Percentiles rank a stretch among this genome's conserved stretches.
Evolutionary conservation across 768 basidiomycete species (phyloP).

Genomic region (Suillus placidus): DNA sequence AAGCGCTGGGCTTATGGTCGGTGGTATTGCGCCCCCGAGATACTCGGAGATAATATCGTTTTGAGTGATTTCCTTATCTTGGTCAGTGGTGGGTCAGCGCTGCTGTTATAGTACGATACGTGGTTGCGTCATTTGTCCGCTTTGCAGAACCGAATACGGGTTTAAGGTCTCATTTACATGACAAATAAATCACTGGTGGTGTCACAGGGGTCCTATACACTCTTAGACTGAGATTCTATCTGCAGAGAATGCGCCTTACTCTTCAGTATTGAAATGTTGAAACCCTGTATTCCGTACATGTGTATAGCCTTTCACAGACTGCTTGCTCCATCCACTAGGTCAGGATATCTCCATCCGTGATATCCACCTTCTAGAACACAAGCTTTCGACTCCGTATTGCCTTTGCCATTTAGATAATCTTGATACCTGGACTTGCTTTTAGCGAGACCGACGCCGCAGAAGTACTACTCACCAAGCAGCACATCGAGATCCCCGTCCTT

Average conservation of each 20-base stretch:
- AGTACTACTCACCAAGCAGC: constrained; percentile 50
- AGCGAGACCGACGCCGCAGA: not conserved
- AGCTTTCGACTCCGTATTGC: constrained; percentile 38
- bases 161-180: not conserved
- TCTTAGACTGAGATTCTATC: too few relatives aligned
- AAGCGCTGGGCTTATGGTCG: not conserved
- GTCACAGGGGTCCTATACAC: not conserved
- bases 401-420: constrained; percentile 43
- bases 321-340: not conserved
- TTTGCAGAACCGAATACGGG: not conserved
- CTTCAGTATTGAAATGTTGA: not conserved
- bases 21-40: not conserved
- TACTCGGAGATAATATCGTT: not conserved
- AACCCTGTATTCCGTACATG: not conserved
- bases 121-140: not conserved
- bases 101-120: not conserved
- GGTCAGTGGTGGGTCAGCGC: not conserved
- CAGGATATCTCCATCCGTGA: constrained; percentile 38
- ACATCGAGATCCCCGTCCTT: constrained; percentile 54
- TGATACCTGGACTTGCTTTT: constrained; percentile 44
- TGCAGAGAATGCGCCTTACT: not conserved
- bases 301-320: not conserved
- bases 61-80: constrained; percentile 1
- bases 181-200: not conserved
- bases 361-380: constrained; percentile 47